These are phyloP conservation scores for Candida multigemmis DNA, from an alignment of 805 yeast genomes.

Conservation along the genomic window DNA sequence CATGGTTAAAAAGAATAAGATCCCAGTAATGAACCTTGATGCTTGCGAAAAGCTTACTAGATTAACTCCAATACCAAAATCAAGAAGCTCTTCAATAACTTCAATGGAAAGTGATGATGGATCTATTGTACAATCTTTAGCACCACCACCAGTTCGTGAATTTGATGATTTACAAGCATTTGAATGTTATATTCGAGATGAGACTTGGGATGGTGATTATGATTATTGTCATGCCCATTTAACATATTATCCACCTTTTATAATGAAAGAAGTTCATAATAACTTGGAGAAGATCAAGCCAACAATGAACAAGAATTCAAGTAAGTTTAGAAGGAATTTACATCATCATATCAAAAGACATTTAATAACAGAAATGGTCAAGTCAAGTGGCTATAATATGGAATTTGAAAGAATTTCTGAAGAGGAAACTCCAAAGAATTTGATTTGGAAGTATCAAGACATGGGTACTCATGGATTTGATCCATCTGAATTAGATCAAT, in stretches of 20 bases:
- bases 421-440: slow-evolving; percentile 39
- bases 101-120: slow-evolving; percentile 30
- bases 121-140: slow-evolving; percentile 14
- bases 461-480: slow-evolving; percentile 46
- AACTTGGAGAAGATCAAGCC: slow-evolving; percentile 67
- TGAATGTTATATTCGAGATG: slow-evolving; percentile 58
- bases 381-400: slow-evolving; percentile 49
- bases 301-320: slow-evolving; percentile 61
- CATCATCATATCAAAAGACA: slow-evolving; percentile 71
- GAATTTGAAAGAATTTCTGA: slow-evolving; percentile 39
- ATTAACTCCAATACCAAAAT: slow-evolving; percentile 28
- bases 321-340: slow-evolving; percentile 63
- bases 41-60: slow-evolving; percentile 29
- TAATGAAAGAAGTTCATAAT: slow-evolving; percentile 55
- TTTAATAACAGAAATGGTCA: slow-evolving; percentile 55
- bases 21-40: slow-evolving; percentile 22
- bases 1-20: slow-evolving; percentile 24
- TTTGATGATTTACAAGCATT: slow-evolving; percentile 60
- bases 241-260: slow-evolving; percentile 66
- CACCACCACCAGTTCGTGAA: slow-evolving; percentile 33
- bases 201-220: slow-evolving; percentile 69
- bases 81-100: slow-evolving; percentile 28
- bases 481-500: slow-evolving; percentile 34
- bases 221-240: slow-evolving; percentile 61
- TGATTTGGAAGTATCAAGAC: slow-evolving; percentile 60